These are phyloP conservation scores for Penicillium malachiteum DNA, from an alignment of 495 filamentous ascomycete species.

Conservation along the genomic window DNA sequence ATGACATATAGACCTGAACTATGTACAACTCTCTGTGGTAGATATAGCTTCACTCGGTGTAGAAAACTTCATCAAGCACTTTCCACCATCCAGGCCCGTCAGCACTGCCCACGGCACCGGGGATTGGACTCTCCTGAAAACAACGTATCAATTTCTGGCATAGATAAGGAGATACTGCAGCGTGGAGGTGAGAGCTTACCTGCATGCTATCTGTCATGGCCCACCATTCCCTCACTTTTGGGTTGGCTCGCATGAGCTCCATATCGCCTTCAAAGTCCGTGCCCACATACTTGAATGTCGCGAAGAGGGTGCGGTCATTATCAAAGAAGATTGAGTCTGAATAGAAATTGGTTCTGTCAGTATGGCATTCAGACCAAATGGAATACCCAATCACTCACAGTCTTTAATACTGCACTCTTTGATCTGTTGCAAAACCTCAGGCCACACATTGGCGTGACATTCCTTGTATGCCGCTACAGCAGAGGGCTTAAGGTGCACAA, in stretches of 20 bases:
- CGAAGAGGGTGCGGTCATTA: slow-evolving; percentile 62
- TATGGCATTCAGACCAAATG: background rate
- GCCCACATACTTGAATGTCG: slow-evolving; percentile 72
- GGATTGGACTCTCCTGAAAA: slow-evolving; percentile 50
- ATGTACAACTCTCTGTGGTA: background rate
- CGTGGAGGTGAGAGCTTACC: slow-evolving; percentile 30
- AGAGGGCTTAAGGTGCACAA: slow-evolving; percentile 67
- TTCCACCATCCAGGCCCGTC: slow-evolving; percentile 72
- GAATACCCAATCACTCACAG: slow-evolving; percentile 40
- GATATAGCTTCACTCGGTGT: slow-evolving; percentile 40
- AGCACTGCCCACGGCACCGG: slow-evolving; percentile 60
- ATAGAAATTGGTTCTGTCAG: background rate
- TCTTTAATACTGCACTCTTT: slow-evolving; percentile 70
- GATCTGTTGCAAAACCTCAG: slow-evolving; percentile 70
- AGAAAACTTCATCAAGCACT: slow-evolving; percentile 70
- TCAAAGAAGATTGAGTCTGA: slow-evolving; percentile 73
- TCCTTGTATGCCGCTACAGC: slow-evolving; percentile 65
- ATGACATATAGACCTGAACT: background rate
- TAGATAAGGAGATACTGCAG: too few species aligned
- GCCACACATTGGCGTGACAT: slow-evolving; percentile 71
- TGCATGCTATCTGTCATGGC: slow-evolving; percentile 73
- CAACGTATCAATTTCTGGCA: background rate
- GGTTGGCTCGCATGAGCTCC: slow-evolving; percentile 65
- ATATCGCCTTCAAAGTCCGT: slow-evolving; percentile 68
- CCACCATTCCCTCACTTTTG: slow-evolving; percentile 77